phyloP scores from a whole-genome alignment of 2,329 filamentous ascomycete genomes.

The Ceratocystis lukuohia region DNA sequence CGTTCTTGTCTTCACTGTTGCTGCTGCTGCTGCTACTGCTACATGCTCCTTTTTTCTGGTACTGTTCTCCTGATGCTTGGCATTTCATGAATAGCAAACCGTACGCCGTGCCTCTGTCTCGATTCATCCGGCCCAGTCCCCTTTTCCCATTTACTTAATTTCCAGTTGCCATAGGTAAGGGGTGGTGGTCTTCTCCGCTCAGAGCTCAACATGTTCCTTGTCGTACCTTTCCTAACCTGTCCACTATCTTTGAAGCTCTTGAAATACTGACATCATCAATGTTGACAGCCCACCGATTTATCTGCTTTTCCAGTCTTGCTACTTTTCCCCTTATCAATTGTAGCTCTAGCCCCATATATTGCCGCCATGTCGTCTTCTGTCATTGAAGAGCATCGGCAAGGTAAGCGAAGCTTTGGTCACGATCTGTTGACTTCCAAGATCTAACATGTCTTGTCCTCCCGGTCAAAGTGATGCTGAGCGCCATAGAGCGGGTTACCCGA shows the following conservation, averaged over 20 bases:
- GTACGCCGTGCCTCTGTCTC: background rate
- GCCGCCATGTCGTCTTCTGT: conserved; percentile 66
- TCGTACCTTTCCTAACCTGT: background rate
- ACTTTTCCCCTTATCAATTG: background rate
- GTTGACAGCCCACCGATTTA: conserved; percentile 25
- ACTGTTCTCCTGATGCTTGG: background rate
- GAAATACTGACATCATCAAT: background rate
- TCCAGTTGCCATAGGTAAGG: too few species aligned
- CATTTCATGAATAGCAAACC: background rate
- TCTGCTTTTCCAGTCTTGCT: background rate
- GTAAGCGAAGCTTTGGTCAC: conserved; percentile 22
- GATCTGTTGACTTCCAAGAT: background rate
- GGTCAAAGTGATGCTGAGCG: conserved; percentile 48
- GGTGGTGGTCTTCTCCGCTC: background rate
- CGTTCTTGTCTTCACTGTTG: background rate
- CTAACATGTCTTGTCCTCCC: conserved; percentile 25
- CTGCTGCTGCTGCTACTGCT: background rate
- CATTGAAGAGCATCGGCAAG: conserved; percentile 62
- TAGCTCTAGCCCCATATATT: background rate
- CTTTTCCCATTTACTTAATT: too few species aligned
- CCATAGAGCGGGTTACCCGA: conserved; percentile 63
- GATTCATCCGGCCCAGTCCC: background rate
- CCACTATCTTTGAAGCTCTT: background rate
- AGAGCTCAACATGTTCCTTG: background rate
- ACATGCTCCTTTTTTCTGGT: background rate